Percentiles rank a stretch among this genome's conserved stretches.
Conservation (phyloP, 306 rosid genomes). For the Gleditsia sinensis region DNA sequence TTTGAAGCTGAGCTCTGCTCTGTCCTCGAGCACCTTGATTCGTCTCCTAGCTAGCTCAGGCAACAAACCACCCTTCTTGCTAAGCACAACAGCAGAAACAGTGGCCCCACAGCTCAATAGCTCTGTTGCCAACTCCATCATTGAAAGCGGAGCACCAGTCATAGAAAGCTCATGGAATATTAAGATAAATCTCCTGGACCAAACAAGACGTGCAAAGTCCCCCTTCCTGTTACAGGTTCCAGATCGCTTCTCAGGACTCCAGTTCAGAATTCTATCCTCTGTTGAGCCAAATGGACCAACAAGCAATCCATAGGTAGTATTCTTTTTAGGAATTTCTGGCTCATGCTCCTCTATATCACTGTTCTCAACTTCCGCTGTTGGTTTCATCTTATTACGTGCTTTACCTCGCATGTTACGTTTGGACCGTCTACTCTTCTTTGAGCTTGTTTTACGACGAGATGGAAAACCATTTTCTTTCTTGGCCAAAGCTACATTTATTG, state of each 20-base stretch:
- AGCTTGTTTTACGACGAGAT: conserved; percentile 37
- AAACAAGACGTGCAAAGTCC: conserved; percentile 69
- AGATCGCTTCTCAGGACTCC: conserved; percentile 67
- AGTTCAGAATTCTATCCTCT: conserved; percentile 72
- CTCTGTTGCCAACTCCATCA: conserved; percentile 94
- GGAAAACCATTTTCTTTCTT: conserved; percentile 48
- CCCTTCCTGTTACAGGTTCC: conserved; percentile 72
- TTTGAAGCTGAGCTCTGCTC: conserved; percentile 67
- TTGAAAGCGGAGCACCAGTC: conserved; percentile 95
- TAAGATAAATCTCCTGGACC: conserved; percentile 78
- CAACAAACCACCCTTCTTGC: conserved; percentile 92
- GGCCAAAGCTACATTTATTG: conserved; percentile 51
- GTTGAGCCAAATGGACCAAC: conserved; percentile 83
- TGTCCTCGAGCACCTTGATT: conserved; percentile 88
- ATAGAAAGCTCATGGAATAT: conserved; percentile 93
- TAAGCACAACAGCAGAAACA: conserved; percentile 86
- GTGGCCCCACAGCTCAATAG: conserved; percentile 85
- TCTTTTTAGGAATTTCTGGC: conserved; percentile 62
- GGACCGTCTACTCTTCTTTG: conserved; percentile 58
- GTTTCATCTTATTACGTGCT: conserved; percentile 53
- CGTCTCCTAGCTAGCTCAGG: conserved; percentile 75
- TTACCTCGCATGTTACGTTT: conserved; percentile 48
- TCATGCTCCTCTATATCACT: conserved; percentile 58
- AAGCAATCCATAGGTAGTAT: conserved; percentile 77
- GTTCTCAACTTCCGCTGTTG: conserved; percentile 36